These are phyloP conservation scores for Chlorella sp. DNA, from an alignment of 139 green algal genomes.

Conservation along the genomic window DNA sequence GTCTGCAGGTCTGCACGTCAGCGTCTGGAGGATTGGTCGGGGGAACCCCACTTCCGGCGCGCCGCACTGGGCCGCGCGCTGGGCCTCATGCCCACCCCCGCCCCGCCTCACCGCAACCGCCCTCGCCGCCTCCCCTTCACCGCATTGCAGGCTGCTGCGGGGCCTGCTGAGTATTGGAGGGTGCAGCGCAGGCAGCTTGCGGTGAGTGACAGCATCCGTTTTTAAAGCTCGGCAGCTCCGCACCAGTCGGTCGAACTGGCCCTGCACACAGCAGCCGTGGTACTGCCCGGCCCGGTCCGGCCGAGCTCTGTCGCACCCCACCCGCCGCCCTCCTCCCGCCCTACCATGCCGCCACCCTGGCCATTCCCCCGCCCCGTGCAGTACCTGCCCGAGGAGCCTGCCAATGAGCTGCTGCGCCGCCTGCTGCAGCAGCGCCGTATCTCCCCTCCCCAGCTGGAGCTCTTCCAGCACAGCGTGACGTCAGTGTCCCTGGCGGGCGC, in stretches of 20 bases:
- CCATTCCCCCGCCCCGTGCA: neutral
- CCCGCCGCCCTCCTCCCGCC: too few species aligned
- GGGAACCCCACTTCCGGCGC: neutral
- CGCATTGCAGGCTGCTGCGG: neutral
- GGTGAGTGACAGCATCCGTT: neutral
- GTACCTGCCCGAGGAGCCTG: constrained; percentile 27
- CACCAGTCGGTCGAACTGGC: neutral
- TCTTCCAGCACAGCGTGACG: constrained; percentile 16
- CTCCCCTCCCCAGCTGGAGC: constrained; percentile 7
- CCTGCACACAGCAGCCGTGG: neutral
- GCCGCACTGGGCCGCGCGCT: too few species aligned
- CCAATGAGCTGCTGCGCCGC: constrained; percentile 21
- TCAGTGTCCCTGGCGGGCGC: neutral
- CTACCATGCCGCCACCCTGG: neutral
- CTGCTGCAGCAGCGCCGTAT: constrained; percentile 23
- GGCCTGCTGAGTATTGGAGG: neutral
- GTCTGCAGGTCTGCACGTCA: neutral
- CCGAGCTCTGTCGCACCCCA: neutral
- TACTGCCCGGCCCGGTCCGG: neutral
- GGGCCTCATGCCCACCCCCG: neutral
- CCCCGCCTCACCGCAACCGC: neutral
- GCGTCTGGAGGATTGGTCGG: neutral
- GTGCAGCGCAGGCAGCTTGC: constrained; percentile 33
- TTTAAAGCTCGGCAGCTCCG: neutral
- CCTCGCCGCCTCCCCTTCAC: neutral